phyloP scores from a whole-genome alignment of 208 protist species.

The Trypanosoma mega region DNA sequence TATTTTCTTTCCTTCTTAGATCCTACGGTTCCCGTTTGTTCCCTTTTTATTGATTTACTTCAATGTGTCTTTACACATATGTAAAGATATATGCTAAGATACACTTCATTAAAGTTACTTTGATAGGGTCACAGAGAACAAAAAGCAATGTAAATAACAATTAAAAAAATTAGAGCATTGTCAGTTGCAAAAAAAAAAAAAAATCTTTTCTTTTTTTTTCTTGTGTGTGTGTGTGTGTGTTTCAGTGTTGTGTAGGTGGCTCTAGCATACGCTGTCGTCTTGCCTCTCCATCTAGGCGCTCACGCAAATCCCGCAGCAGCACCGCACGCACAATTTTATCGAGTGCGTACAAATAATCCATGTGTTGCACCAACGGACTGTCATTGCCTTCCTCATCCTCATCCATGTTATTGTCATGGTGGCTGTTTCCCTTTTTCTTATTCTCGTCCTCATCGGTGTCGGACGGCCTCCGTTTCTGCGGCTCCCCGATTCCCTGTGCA shows the following conservation, averaged over 20 bases:
- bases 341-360: slow-evolving; percentile 59
- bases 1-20: slow-evolving; percentile 1
- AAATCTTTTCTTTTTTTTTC: slow-evolving; percentile 13
- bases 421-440: too few species aligned
- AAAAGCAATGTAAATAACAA: too few species aligned
- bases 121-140: background rate
- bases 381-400: too few species aligned
- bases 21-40: background rate
- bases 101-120: background rate
- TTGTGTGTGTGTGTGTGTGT: slow-evolving; percentile 3
- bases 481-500: slow-evolving; percentile 5
- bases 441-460: slow-evolving; percentile 17
- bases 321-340: slow-evolving; percentile 78
- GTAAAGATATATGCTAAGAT: slow-evolving; percentile 1
- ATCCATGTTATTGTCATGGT: too few species aligned
- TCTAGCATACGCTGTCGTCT: slow-evolving; percentile 61
- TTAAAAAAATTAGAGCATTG: too few species aligned
- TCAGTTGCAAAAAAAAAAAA: slow-evolving; percentile 17
- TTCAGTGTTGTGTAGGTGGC: slow-evolving; percentile 23
- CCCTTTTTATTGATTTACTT: slow-evolving; percentile 4
- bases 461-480: slow-evolving; percentile 10
- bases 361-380: slow-evolving; percentile 30
- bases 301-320: slow-evolving; percentile 54
- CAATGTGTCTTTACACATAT: background rate
- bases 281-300: slow-evolving; percentile 60